Conservation (phyloP, 192 early-diverging fungal genomes). For the Bifiguratus adelaidae region DNA sequence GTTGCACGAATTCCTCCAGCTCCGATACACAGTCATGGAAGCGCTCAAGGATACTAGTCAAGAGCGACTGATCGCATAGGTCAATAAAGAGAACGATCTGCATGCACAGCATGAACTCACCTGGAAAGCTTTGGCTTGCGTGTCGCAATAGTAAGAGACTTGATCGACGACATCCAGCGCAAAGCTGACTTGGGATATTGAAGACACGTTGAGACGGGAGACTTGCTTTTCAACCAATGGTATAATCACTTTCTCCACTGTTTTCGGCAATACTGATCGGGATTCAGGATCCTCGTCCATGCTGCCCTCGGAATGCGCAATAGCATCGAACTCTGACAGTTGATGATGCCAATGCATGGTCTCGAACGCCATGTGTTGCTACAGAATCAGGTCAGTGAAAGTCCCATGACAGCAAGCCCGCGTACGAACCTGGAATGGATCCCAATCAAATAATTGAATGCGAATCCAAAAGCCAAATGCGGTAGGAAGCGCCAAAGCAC, state of each 20-base stretch:
- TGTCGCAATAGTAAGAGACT: slow-evolving; percentile 22
- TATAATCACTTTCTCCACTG: slow-evolving; percentile 16
- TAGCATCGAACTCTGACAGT: slow-evolving; percentile 14
- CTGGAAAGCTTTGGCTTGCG: slow-evolving; percentile 8
- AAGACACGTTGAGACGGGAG: slow-evolving; percentile 8
- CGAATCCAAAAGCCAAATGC: slow-evolving; percentile 48
- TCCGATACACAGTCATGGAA: background rate
- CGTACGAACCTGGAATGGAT: slow-evolving; percentile 27
- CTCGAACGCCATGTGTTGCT: slow-evolving; percentile 16
- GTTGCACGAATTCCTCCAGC: background rate
- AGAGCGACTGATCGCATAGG: no score
- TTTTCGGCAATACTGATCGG: slow-evolving; percentile 19
- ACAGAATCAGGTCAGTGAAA: background rate
- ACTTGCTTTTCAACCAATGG: slow-evolving; percentile 12
- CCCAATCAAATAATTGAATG: slow-evolving; percentile 36
- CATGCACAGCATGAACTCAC: slow-evolving; percentile 1
- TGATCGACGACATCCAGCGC: slow-evolving; percentile 14
- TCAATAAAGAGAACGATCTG: background rate
- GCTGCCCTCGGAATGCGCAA: slow-evolving; percentile 1
- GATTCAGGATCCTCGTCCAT: slow-evolving; percentile 14
- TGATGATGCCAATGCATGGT: slow-evolving; percentile 22
- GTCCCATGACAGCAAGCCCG: background rate
- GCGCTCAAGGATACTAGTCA: background rate
- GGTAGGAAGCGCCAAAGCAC: slow-evolving; percentile 33
- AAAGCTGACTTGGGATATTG: slow-evolving; percentile 8